Base-by-base conservation (phyloP, 768 basidiomycete genomes). In the Piloderma croceum region DNA sequence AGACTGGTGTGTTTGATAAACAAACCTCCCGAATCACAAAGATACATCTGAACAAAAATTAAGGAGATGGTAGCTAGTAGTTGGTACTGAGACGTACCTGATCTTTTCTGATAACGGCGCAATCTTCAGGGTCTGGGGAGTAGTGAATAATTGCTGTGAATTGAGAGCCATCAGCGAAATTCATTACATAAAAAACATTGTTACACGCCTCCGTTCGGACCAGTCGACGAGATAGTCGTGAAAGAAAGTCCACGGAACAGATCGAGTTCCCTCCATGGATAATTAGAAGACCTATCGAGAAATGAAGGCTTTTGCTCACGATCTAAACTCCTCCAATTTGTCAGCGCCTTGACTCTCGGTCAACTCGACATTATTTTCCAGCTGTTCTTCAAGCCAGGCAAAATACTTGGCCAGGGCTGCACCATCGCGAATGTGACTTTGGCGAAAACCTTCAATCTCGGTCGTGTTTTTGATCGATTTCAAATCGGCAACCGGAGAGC, bases 241-340 rank as follows among this genome's bases (percentile, higher is more conserved):
- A 99, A 99, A 2, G 90, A 93, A 11, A 93, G 64, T 1, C 94
- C 94, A 48, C 75, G 80, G 73, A 90, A 99, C 36, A 81, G 53
- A 21, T 77, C 75, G 18, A 87, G 71, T 55, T 91, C 79, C 7
- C 90, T 92, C 42, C 23, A n/a, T 2, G 32, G 24, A 9, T 24
- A 47, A 34, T 46, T 40, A 38, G 24, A 18, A 38, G 7, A 39
- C 13, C 3, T n/a, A 7, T 29, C 5, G 11, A 17, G 27, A 12
- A 27, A 31, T 15, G 15, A 9, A 25, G 24, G 13, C 10, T 36
- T 15, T 34, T 13, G 70, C 86, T 54, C 52, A 90, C 90, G 79
- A 78, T 63, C 94, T 70, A 51, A 75, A 96, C 50, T 77, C 64
- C 63, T 91, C 85, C 36, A 99, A 69, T 50, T 81, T 67, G 50